Base-by-base conservation (phyloP, 768 basidiomycete genomes). In the Termitomyces sp. region DNA sequence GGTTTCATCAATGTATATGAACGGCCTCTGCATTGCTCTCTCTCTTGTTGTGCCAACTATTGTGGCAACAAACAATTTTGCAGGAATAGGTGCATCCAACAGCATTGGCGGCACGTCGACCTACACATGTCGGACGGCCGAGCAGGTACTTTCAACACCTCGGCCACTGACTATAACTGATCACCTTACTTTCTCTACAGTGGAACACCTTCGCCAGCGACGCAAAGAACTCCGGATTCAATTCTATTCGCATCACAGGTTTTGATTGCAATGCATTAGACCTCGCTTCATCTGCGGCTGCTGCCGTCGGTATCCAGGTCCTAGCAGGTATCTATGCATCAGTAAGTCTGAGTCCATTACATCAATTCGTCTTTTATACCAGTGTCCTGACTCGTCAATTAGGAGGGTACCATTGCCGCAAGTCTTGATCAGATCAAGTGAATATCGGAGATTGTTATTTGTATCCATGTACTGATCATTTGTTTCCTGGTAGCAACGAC, bases 181-280 rank as follows among this genome's bases (percentile, higher is more conserved):
- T 16, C 5, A 10, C 16, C n/a, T 35, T 8, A 37, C 43, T 28
- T 28, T 28, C 8, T 8, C 21, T 43, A 34, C n/a, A 75, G 72
- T 75, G 73, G 73, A 73, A 72, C 52, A 40, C 54, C 2, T 43
- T 75, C 28, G 73, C 71, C 10, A 64, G 58, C 8, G 61, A 67
- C 44, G 68, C 73, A 3, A 69, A 62, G 47, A 57, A 55, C 35
- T 51, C 64, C 37, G 73, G 73, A 5, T 74, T 75, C 62, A 63
- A 60, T 11, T 62, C 74, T 5, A 68, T 74, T 51, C 68, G 72
- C 17, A 67, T 76, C 40, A 52, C 65, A 16, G 73, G 70, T 14
- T 72, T 74, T 52, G 73, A 76, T 49, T 74, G 73, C 54, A 62
- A 71, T 52, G 72, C 74, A 8, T 56, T 76, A 21, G 67, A 69